Evolutionary conservation across 2,329 filamentous ascomycete species (phyloP), one percentile per base, ranked within the genome.

Genomic region (Fusarium verrucosum): DNA sequence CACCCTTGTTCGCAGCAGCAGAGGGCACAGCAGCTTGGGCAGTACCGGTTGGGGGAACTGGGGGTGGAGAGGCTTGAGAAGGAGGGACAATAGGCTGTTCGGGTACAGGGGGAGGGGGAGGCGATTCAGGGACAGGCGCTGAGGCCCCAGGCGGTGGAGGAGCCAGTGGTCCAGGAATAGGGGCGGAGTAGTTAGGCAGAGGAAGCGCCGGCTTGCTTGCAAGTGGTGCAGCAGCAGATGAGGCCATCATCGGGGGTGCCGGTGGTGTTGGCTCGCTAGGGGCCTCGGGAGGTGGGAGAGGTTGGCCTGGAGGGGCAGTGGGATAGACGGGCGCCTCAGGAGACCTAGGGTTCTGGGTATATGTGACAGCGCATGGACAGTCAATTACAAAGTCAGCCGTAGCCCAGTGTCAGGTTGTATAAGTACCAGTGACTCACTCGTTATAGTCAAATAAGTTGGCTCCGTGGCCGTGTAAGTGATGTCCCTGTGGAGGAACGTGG

Each of bases 321-420:
- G 49, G 47, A 33, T 50, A 37, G 16, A 57, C 47, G 17, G 45
- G 38, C 10, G n/a, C 30, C 28, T 42, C 40, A 17, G 55, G 41
- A 16, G 33, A 36, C 28, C 30, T 19, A 14, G 19, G 20, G 14
- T 36, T 47, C 19, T 46, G 23, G 16, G 61, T 60, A 57, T 77
- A 71, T 49, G 75, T 78, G 47, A 82, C 63, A 32, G 79, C 80
- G 70, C 80, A 82, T 50, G 81, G 81, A 67, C 81, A 83, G 75
- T 82, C 79, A 81, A n/a, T 23, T 3, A 11, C 11, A 9, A 22
- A 43, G 19, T 78, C 59, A 78, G 73, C 57, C 11, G n/a, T 4
- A 16, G 17, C 20, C 5, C 11, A 10, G 25, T 13, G 10, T 20
- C 3, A 23, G 44, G 37, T 25, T 11, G 10, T 13, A 6, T 5